Conservation (phyloP, 352 stramenopile genomes). For the Pythium myriotylum region DNA sequence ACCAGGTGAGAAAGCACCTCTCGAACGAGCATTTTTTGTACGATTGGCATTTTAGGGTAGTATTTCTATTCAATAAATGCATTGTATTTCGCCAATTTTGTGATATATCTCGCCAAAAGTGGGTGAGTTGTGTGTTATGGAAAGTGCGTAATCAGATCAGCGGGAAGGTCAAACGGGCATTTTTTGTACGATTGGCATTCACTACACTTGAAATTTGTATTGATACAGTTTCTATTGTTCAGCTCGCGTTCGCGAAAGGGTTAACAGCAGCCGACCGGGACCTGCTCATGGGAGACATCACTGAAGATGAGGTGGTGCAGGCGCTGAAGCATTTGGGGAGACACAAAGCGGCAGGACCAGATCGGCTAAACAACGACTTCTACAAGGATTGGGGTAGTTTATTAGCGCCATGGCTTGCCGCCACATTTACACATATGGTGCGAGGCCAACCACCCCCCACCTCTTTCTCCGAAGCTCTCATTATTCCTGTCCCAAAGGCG, state of each 20-base stretch:
- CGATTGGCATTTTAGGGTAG: too few relatives aligned
- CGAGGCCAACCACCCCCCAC: not conserved
- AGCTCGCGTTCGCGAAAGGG: too few relatives aligned
- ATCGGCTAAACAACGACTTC: slow-evolving; percentile 15
- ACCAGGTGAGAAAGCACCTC: too few relatives aligned
- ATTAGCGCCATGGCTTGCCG: not conserved
- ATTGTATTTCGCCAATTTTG: too few relatives aligned
- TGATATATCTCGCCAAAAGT: too few relatives aligned
- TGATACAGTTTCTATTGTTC: not conserved
- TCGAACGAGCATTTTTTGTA: too few relatives aligned
- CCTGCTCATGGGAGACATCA: not conserved
- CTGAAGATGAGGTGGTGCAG: not conserved
- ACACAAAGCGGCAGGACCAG: slow-evolving; percentile 3
- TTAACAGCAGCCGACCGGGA: not conserved
- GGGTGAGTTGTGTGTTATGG: too few relatives aligned
- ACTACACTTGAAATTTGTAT: too few relatives aligned
- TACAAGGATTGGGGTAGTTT: slow-evolving; percentile 1
- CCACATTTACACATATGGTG: not conserved
- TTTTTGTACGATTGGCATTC: too few relatives aligned
- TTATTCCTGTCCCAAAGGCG: slow-evolving; percentile 24
- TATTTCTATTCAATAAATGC: too few relatives aligned
- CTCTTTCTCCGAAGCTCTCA: not conserved
- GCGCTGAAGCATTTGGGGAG: not conserved
- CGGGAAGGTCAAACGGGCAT: too few relatives aligned
- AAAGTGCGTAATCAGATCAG: too few relatives aligned